phyloP scores from a whole-genome alignment of 208 protist genomes.

The Entamoeba invadens region DNA sequence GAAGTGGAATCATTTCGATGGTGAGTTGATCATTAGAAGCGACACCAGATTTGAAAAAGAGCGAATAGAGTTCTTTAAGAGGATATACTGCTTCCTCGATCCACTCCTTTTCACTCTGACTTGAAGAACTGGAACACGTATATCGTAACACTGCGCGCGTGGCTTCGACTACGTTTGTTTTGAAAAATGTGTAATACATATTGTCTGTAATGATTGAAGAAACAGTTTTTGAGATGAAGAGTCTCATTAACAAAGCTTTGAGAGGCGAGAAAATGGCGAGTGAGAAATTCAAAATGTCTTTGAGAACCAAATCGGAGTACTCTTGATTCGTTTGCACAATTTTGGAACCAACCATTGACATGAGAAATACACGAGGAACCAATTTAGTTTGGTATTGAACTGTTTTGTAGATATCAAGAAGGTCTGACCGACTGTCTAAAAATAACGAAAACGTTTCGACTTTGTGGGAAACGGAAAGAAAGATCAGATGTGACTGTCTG shows the following conservation, averaged over 20 bases:
- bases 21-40: not conserved
- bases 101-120: not conserved
- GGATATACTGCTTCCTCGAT: not conserved
- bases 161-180: not conserved
- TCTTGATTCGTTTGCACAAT: not conserved
- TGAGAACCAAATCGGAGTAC: not conserved
- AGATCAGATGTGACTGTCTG: not conserved
- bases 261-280: not conserved
- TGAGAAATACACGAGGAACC: not conserved
- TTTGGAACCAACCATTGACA: not conserved
- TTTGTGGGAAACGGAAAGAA: not conserved
- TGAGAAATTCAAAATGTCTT: not conserved
- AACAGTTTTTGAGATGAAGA: not conserved
- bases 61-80: not conserved
- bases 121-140: not conserved
- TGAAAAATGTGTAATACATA: not conserved
- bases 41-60: not conserved
- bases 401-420: not conserved
- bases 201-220: not conserved
- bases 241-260: not conserved
- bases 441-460: not conserved
- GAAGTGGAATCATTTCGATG: not conserved
- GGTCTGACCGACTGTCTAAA: not conserved
- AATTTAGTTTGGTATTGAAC: not conserved
- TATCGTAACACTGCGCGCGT: not conserved